Base-by-base conservation (phyloP, 2,329 filamentous ascomycete species). In the Ascochyta koolunga region DNA sequence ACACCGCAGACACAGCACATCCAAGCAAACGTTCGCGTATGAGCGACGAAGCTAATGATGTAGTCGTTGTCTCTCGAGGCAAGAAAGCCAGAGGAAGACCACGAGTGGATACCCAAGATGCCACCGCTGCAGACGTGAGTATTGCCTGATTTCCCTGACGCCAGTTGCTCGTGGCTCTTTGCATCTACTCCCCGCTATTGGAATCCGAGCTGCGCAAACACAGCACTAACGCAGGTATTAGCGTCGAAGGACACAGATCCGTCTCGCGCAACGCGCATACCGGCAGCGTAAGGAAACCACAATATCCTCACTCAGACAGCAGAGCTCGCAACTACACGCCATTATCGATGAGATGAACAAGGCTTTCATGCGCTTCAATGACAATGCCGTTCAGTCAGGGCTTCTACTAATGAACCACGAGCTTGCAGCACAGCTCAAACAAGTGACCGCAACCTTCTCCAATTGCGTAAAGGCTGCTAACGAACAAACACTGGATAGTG, bases 191-290 rank as follows among this genome's bases (percentile, higher is more conserved):
- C 11, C 11, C 11, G 27, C 5, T 13, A 29, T 11, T 13, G 8
- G 27, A 11, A 29, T 15, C 10, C 5, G 27, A 13, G 27, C 10
- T 4, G 11, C 10, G 11, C 15, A 29, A 29, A 19, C 32, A 15
- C 11, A 9, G 24, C 11, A 25, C 51, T 54, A 13, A 54, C 11
- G 22, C 21, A 15, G 13, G 24, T 40, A 45, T 16, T 25, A 90
- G 89, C 88, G 91, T 58, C 88, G 92, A 46, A 85, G 92, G 49
- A 93, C 90, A 5, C 92, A 96, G 71, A 95, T 96, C 59, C 87
- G 92, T 21, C 83, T 93, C 49, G 92, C 92, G 2, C 92, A 96
- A 72, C 82, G 91, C 61, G 91, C 91, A 0, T 96, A 96, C 69
- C 86, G 92, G 15, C 86, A 89, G 66, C 87, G 92, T 45, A 96